Base-by-base conservation (phyloP, 2,329 filamentous ascomycete genomes). In the Phoma sp. region DNA sequence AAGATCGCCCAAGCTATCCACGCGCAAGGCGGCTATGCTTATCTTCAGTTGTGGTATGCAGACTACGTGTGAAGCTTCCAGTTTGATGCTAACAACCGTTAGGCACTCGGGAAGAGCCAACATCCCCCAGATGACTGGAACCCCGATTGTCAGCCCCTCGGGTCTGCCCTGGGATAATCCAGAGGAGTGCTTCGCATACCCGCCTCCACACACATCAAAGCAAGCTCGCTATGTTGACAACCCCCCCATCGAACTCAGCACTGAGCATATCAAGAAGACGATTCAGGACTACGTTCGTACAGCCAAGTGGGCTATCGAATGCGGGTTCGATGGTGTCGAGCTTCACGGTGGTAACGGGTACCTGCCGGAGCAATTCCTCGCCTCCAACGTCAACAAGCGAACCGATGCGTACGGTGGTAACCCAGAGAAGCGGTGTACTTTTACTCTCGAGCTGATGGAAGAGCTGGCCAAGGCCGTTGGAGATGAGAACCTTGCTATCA, bases 281-380 rank as follows among this genome's bases (percentile, higher is more conserved):
- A 76, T 81, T 25, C 51, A 55, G 0, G 77, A 79, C 39, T 82
- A 78, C 48, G 78, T 70, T 17, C 64, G 71, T 33, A 80, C 81
- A 1, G 80, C 81, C 4, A 73, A 71, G 48, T 83, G 76, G 70
- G 85, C 85, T 0, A 77, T 87, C 24, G 79, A 81, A 43, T 40
- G 80, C 78, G 84, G 84, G 0, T 86, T 84, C 38, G 81, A 83
- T 55, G 81, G 81, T 1, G 77, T 83, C 2, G 81, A 84, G 58
- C 67, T 83, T 13, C 81, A 83, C 57, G 72, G 69, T 2, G 79
- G 69, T 4, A 83, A 82, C 56, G 81, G 80, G 1, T 84, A 83
- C 57, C 70, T 84, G 4, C 75, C 78, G 0, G 81, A 83, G 61
- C 80, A 84, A 54, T 84, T 84, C 62, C 66, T 79, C 3, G 78